Percentiles rank a stretch among this genome's conserved stretches.
phyloP scores from a whole-genome alignment of 495 filamentous ascomycete genomes.

The Lepidopterella palustris region DNA sequence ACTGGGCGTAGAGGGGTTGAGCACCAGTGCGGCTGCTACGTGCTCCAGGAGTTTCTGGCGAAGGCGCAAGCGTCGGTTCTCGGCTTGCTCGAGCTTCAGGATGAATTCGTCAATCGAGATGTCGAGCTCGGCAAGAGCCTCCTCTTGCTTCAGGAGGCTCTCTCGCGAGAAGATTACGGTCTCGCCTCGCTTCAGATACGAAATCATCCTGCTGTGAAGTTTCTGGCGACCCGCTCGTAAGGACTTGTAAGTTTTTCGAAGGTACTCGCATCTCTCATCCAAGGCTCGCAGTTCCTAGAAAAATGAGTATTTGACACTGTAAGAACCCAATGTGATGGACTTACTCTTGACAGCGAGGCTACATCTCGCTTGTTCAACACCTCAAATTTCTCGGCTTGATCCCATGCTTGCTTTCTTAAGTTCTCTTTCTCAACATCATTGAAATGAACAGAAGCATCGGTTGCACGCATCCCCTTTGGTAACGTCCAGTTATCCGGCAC shows the following conservation, averaged over 20 bases:
- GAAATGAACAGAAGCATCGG: conserved; percentile 45
- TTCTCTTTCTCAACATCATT: conserved; percentile 46
- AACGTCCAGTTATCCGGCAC: conserved; percentile 38
- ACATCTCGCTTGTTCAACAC: conserved; percentile 63
- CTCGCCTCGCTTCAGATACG: conserved; percentile 58
- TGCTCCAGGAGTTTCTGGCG: conserved; percentile 74
- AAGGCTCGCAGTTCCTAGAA: conserved; percentile 57
- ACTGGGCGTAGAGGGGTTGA: conserved; percentile 12
- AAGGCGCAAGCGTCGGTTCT: conserved; percentile 61
- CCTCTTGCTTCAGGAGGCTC: conserved; percentile 65
- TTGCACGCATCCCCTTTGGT: conserved; percentile 51
- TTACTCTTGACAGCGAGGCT: conserved; percentile 55
- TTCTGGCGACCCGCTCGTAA: conserved; percentile 60
- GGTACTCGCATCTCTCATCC: conserved; percentile 66
- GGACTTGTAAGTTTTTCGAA: conserved; percentile 62
- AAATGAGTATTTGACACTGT: background rate
- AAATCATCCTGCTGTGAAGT: conserved; percentile 61
- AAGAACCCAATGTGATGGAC: conserved; percentile 12
- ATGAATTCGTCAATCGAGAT: conserved; percentile 71
- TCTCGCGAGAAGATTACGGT: conserved; percentile 60
- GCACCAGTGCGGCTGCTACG: conserved; percentile 28
- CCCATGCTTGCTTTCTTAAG: conserved; percentile 55
- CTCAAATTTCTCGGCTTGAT: conserved; percentile 59
- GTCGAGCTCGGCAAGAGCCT: conserved; percentile 64
- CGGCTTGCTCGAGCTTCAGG: conserved; percentile 63